Conservation (phyloP, 148 eudicot genomes). For the Camellia lanceoleosa region DNA sequence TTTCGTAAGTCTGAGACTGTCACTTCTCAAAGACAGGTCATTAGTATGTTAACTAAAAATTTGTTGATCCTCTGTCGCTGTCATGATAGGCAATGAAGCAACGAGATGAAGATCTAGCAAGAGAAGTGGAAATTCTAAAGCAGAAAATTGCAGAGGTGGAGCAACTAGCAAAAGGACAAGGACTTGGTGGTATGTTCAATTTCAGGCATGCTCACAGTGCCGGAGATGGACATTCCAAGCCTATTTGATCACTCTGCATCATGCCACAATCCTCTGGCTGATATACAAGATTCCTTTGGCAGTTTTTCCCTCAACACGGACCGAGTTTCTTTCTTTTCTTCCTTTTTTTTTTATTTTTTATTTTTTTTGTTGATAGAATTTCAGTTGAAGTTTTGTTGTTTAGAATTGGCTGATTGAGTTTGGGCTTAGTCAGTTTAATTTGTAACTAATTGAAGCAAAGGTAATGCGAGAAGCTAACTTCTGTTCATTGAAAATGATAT, state of each 20-base stretch:
- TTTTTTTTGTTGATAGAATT: too few relatives aligned
- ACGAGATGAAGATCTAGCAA: conserved; percentile 53
- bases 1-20: neutral
- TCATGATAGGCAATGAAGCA: conserved; percentile 59
- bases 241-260: conserved; percentile 15
- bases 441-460: neutral
- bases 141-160: conserved; percentile 53
- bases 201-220: conserved; percentile 20
- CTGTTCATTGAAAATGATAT: neutral
- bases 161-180: conserved; percentile 46
- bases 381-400: too few relatives aligned
- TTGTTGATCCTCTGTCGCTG: neutral
- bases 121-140: conserved; percentile 58
- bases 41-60: too few relatives aligned
- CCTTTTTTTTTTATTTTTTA: too few relatives aligned
- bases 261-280: neutral
- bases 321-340: too few relatives aligned
- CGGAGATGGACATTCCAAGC: conserved; percentile 25
- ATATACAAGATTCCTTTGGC: neutral
- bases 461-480: neutral
- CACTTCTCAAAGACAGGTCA: too few relatives aligned
- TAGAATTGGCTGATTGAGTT: neutral
- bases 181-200: conserved; percentile 36
- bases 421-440: neutral
- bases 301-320: neutral